Percentiles rank a stretch among this genome's conserved stretches.
phyloP scores from a whole-genome alignment of 2,329 filamentous ascomycete genomes.

The Alternaria panax region DNA sequence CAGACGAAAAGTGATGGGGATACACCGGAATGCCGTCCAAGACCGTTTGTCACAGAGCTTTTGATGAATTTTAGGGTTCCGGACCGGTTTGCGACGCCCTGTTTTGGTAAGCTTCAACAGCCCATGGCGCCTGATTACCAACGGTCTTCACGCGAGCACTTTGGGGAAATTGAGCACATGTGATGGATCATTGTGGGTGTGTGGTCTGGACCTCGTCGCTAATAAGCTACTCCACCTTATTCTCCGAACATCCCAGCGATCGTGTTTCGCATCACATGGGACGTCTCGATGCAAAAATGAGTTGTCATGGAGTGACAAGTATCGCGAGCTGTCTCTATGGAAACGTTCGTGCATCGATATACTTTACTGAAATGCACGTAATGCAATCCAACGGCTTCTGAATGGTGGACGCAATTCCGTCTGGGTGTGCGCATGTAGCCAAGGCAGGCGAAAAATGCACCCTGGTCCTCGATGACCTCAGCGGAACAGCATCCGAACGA shows the following conservation, averaged over 20 bases:
- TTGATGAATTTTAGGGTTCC: slow-evolving; percentile 10
- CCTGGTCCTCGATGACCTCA: slow-evolving; percentile 2
- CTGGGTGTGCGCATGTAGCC: background rate
- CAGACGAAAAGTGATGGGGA: slow-evolving; percentile 4
- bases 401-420: background rate
- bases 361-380: background rate
- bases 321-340: slow-evolving; percentile 1
- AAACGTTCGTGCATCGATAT: background rate
- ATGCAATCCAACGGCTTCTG: background rate
- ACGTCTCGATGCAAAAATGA: background rate
- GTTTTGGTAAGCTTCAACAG: background rate
- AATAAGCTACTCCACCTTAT: slow-evolving; percentile 8
- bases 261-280: slow-evolving; percentile 3
- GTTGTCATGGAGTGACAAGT: background rate
- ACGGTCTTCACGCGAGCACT: background rate
- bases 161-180: slow-evolving; percentile 6
- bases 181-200: background rate
- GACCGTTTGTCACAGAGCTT: background rate
- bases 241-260: slow-evolving; percentile 11
- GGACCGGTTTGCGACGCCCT: slow-evolving; percentile 8
- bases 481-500: slow-evolving; percentile 4
- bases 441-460: background rate
- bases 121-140: slow-evolving; percentile 3
- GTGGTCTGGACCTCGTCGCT: slow-evolving; percentile 12
- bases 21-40: background rate